phyloP scores from a whole-genome alignment of 306 rosid genomes.

The Carpinus fangiana region DNA sequence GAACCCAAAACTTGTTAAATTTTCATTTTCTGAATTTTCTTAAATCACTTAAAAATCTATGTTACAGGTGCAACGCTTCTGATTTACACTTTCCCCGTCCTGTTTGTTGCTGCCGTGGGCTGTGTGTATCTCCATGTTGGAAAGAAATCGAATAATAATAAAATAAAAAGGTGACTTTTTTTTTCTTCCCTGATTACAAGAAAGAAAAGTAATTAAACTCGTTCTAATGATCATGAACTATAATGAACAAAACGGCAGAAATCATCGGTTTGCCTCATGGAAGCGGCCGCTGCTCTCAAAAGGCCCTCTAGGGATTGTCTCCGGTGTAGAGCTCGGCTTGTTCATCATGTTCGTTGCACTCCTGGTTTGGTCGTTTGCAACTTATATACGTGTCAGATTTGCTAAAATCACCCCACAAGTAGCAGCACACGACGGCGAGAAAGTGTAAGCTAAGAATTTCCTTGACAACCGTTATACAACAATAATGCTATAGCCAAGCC shows the following conservation, averaged over 20 bases:
- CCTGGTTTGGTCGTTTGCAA: conserved; percentile 54
- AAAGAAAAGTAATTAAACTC: background rate
- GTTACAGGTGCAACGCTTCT: conserved; percentile 48
- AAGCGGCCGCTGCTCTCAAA: conserved; percentile 51
- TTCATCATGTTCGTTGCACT: conserved; percentile 70
- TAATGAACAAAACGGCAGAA: conserved; percentile 18
- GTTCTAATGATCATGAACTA: background rate
- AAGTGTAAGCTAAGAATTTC: conserved; percentile 56
- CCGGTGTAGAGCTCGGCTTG: conserved; percentile 52
- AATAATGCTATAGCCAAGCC: background rate
- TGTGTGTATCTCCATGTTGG: conserved; percentile 61
- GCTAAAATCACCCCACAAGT: conserved; percentile 33
- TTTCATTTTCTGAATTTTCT: background rate
- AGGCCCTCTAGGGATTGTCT: conserved; percentile 91
- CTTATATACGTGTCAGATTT: conserved; percentile 35
- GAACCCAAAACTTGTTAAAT: background rate
- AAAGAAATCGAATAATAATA: conserved; percentile 18
- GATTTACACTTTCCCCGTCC: conserved; percentile 52
- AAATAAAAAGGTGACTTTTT: conserved; percentile 21
- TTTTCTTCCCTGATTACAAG: background rate
- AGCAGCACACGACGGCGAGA: conserved; percentile 36
- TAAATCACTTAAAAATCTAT: no score
- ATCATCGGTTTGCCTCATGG: conserved; percentile 33
- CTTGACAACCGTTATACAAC: no score
- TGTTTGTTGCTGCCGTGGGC: conserved; percentile 61